phyloP scores from a whole-genome alignment of 345 rosid species.

The Alliaria petiolata region DNA sequence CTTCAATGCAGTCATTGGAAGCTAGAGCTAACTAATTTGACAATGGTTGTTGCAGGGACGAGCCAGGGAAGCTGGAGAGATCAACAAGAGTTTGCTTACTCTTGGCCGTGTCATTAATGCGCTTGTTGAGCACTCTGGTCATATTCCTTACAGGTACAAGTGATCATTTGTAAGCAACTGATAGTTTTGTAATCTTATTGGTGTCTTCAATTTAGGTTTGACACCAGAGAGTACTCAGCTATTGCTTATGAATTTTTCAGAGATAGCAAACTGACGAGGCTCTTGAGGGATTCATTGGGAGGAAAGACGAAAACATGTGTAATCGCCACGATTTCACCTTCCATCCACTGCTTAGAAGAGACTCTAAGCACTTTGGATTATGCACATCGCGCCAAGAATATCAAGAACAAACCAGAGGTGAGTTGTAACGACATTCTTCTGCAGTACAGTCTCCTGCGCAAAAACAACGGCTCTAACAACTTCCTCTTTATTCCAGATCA shows the following conservation, averaged over 20 bases:
- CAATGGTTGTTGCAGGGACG: slow-evolving; percentile 66
- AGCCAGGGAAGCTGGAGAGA: slow-evolving; percentile 99
- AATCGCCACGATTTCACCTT: slow-evolving; percentile 96
- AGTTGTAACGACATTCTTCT: slow-evolving; percentile 13
- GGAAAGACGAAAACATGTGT: slow-evolving; percentile 99
- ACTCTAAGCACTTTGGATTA: slow-evolving; percentile 96
- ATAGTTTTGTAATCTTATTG: background rate
- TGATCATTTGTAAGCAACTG: background rate
- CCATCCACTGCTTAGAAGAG: slow-evolving; percentile 91
- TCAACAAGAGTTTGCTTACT: slow-evolving; percentile 96
- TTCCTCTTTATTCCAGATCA: slow-evolving; percentile 51
- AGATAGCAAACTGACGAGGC: slow-evolving; percentile 95
- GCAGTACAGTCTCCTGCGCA: slow-evolving; percentile 1
- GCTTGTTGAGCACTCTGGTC: slow-evolving; percentile 98
- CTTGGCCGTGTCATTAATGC: slow-evolving; percentile 97
- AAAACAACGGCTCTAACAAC: background rate
- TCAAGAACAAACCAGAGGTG: slow-evolving; percentile 99
- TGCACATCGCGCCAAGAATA: slow-evolving; percentile 99
- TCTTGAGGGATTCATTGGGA: slow-evolving; percentile 96
- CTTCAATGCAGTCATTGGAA: slow-evolving; percentile 21
- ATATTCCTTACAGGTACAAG: slow-evolving; percentile 85
- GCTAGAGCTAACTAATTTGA: background rate
- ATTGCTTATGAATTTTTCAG: slow-evolving; percentile 42
- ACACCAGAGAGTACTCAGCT: background rate
- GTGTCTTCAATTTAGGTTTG: too few species aligned